Evolutionary conservation across 2,329 filamentous ascomycete species (phyloP).

Genomic region (Plenodomus tracheiphilus): DNA sequence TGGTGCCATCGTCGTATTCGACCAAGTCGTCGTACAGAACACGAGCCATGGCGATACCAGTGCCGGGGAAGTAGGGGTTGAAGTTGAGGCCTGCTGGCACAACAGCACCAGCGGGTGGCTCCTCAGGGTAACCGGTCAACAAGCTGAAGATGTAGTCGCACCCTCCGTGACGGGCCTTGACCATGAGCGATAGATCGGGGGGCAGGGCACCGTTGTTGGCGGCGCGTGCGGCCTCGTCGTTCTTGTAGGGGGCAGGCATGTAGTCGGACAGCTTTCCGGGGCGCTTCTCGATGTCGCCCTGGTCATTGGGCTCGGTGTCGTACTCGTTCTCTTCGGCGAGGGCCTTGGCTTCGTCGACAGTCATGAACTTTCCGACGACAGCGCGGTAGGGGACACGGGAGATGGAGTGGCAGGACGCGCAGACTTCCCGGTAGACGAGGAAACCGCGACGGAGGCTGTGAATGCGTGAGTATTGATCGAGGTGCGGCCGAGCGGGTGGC

Average conservation of each 20-base stretch:
- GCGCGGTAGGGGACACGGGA: constrained; percentile 90
- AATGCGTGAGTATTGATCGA: constrained; percentile 3
- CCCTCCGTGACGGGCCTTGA: constrained; percentile 96
- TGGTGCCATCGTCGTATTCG: constrained; percentile 96
- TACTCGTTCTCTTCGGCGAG: constrained; percentile 98
- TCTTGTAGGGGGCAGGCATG: constrained; percentile 93
- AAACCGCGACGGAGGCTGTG: constrained; percentile 93
- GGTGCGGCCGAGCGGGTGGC: constrained; percentile 3
- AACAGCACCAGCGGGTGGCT: constrained; percentile 84
- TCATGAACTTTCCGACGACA: constrained; percentile 88
- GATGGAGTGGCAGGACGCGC: constrained; percentile 95
- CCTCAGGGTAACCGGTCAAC: constrained; percentile 95
- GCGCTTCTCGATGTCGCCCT: constrained; percentile 98
- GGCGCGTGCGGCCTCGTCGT: constrained; percentile 96
- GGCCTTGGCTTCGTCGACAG: constrained; percentile 96
- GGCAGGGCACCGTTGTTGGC: constrained; percentile 98
- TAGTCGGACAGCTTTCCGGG: constrained; percentile 99
- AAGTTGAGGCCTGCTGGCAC: constrained; percentile 95
- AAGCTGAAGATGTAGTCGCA: constrained; percentile 98
- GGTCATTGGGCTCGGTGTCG: constrained; percentile 95
- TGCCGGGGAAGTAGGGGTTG: constrained; percentile 99
- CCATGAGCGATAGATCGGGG: constrained; percentile 94
- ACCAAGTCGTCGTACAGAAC: constrained; percentile 97
- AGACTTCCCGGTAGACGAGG: constrained; percentile 99
- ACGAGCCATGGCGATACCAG: constrained; percentile 98